A percentile compares a stretch with the other conserved stretches of the same genome.
Evolutionary conservation across 768 basidiomycete genomes (phyloP).

Genomic region (Phylloporus sp.): DNA sequence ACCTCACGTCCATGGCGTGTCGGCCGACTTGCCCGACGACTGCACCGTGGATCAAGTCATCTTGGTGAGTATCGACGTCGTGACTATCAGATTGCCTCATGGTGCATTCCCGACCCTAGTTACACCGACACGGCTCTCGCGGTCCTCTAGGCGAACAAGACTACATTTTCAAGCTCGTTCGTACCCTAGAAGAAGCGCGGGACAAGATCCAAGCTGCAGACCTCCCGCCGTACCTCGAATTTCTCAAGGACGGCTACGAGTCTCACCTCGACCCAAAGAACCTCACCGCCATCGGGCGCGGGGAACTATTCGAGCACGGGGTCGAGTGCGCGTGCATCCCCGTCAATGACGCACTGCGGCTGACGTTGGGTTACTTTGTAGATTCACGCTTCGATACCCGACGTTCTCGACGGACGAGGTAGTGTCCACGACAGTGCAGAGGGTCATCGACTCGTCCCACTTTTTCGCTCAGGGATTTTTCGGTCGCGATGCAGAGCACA

Average conservation of each 20-base stretch:
- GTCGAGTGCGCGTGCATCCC: constrained; percentile 27
- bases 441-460: constrained; percentile 38
- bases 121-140: constrained; percentile 41
- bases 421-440: constrained; percentile 10
- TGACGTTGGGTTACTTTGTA: no score
- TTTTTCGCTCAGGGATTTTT: constrained; percentile 39
- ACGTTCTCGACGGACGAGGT: constrained; percentile 10
- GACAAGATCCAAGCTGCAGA: constrained; percentile 23
- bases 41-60: constrained; percentile 39
- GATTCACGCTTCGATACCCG: constrained; percentile 22
- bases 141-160: constrained; percentile 27
- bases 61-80: constrained; percentile 24
- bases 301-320: constrained; percentile 38
- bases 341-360: no score
- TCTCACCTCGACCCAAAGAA: constrained; percentile 32
- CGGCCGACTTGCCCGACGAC: constrained; percentile 32
- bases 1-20: constrained; percentile 24
- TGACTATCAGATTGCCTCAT: no score
- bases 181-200: constrained; percentile 25
- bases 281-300: constrained; percentile 34
- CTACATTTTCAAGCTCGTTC: constrained; percentile 30
- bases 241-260: constrained; percentile 35
- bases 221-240: constrained; percentile 31
- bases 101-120: constrained; percentile 15
- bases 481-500: constrained; percentile 25